Percentiles rank a stretch among this genome's conserved stretches.
phyloP scores from a whole-genome alignment of 352 stramenopile genomes.

The Globisporangium spinosum region DNA sequence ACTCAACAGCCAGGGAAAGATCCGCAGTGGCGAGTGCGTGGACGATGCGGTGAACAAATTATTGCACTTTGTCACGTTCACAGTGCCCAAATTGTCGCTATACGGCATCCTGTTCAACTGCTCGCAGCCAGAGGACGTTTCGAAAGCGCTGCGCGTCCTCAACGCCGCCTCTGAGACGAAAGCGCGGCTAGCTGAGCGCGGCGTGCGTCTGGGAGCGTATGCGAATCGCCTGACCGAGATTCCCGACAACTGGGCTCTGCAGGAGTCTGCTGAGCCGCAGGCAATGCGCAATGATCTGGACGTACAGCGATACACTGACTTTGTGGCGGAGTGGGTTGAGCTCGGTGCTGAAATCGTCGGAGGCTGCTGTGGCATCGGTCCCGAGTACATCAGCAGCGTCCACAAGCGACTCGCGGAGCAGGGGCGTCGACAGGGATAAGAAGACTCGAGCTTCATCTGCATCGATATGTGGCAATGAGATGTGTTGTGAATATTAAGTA shows the following conservation, averaged over 20 bases:
- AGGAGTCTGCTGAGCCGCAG: conserved; percentile 67
- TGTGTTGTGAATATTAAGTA: background rate
- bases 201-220: conserved; percentile 73
- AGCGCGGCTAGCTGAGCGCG: conserved; percentile 16
- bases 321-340: conserved; percentile 65
- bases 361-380: conserved; percentile 90
- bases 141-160: conserved; percentile 63
- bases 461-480: background rate
- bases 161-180: conserved; percentile 19
- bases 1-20: conserved; percentile 48
- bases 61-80: conserved; percentile 28
- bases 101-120: conserved; percentile 90
- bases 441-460: background rate
- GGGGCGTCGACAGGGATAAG: background rate
- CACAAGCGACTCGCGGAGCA: conserved; percentile 19
- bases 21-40: conserved; percentile 74
- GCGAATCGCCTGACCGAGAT: conserved; percentile 87
- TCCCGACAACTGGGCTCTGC: conserved; percentile 68
- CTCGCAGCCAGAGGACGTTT: conserved; percentile 82
- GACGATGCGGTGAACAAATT: conserved; percentile 37
- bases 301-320: conserved; percentile 59
- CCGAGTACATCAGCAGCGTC: conserved; percentile 76
- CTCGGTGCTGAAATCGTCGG: conserved; percentile 72
- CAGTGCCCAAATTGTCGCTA: conserved; percentile 22
- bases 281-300: conserved; percentile 80